Base-by-base conservation (phyloP, 2,329 filamentous ascomycete genomes). In the Fusarium praegraminearum region DNA sequence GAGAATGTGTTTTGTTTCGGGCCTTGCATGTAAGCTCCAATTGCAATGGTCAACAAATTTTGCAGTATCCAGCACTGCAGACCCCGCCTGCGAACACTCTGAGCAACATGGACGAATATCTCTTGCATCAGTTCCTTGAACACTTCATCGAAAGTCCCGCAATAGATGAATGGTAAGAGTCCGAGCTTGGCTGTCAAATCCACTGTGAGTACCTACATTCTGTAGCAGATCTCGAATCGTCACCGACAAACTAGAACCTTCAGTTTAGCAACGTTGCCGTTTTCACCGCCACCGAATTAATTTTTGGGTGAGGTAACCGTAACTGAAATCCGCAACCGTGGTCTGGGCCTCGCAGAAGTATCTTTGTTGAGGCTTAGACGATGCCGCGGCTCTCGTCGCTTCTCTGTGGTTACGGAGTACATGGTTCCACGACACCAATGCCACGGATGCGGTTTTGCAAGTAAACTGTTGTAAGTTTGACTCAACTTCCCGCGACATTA, bases 201-300 rank as follows among this genome's bases (percentile, higher is more conserved):
- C 61, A 65, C 62, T 38, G n/a, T n/a, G n/a, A n/a, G n/a, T n/a
- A n/a, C n/a, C n/a, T n/a, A n/a, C n/a, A n/a, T n/a, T n/a, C n/a
- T n/a, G n/a, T n/a, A n/a, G n/a, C n/a, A 15, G 33, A 28, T 51
- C 47, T 35, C 15, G 28, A 32, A 46, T 63, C 36, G 61, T 64
- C 71, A 73, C 65, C 80, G 78, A 62, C 78, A 80, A 62, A 81
- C n/a, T n/a, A 28, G 26, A 44, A 49, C 22, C 24, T 57, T 36
- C 33, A 50, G 24, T 41, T 60, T 58, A 50, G 61, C 38, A 45
- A 38, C 20, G 36, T 32, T 26, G 22, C 32, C 45, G 49, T 58
- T 76, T 52, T 78, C 75, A 51, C 79, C 78, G 53, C 76, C 66
- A 40, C 36, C n/a, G 20, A 20, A 12, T 70, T 45, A 33, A 26